Conservation (phyloP, 345 rosid species). For the Hibiscus syriacus region DNA sequence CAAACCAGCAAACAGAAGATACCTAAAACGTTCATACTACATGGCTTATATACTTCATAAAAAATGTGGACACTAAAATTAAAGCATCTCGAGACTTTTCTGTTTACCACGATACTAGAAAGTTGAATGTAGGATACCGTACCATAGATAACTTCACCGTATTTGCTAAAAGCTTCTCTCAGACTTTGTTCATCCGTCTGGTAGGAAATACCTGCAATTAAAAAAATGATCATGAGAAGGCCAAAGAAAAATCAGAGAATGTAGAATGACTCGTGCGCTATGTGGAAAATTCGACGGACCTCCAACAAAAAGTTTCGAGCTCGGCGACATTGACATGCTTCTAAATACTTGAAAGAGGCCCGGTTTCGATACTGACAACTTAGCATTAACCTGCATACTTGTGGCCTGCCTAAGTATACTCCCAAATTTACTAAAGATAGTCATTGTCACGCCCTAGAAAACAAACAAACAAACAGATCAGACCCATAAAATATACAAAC, state of each 20-base stretch:
- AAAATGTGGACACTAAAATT: background rate
- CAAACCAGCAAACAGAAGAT: background rate
- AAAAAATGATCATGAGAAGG: background rate
- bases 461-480: background rate
- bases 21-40: background rate
- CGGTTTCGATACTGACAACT: slow-evolving; percentile 43
- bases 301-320: slow-evolving; percentile 81
- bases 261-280: background rate
- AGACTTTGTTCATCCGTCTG: slow-evolving; percentile 60
- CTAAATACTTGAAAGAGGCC: slow-evolving; percentile 64
- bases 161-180: slow-evolving; percentile 65
- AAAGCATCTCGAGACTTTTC: slow-evolving; percentile 3
- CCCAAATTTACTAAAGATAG: slow-evolving; percentile 73
- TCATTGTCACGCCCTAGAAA: slow-evolving; percentile 47
- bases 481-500: background rate
- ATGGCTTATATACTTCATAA: background rate
- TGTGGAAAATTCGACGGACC: slow-evolving; percentile 30
- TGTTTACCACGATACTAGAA: background rate
- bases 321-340: slow-evolving; percentile 72
- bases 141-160: slow-evolving; percentile 84
- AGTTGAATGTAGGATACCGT: background rate
- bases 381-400: slow-evolving; percentile 41
- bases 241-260: background rate
- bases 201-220: slow-evolving; percentile 61
- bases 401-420: slow-evolving; percentile 59